phyloP scores from a whole-genome alignment of 108 stramenopile species.

The Cyclotella sp. region DNA sequence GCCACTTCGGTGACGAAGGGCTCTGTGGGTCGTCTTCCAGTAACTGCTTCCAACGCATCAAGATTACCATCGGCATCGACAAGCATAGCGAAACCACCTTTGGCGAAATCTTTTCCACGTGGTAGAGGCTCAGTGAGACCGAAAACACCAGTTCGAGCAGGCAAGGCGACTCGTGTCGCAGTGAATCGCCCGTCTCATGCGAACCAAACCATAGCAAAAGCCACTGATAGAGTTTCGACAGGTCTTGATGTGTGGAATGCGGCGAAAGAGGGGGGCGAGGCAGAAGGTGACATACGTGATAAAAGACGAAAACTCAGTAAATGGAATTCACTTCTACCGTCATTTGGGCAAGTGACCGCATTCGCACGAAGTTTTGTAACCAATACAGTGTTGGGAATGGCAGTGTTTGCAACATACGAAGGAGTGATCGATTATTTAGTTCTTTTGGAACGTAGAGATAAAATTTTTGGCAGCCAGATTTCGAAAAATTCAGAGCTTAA shows the following conservation, averaged over 20 bases:
- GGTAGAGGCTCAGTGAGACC: constrained; percentile 2
- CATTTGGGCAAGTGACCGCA: constrained; percentile 4
- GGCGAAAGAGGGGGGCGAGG: constrained; percentile 20
- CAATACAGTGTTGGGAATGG: constrained; percentile 73
- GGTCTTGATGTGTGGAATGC: constrained; percentile 62
- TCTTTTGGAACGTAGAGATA: neutral
- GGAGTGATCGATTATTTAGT: constrained; percentile 43
- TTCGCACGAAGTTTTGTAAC: constrained; percentile 36
- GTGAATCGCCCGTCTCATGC: neutral
- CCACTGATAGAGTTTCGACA: constrained; percentile 67
- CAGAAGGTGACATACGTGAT: neutral
- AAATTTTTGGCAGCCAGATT: neutral
- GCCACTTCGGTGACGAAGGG: constrained; percentile 1
- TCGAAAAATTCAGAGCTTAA: constrained; percentile 6
- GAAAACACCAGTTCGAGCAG: neutral
- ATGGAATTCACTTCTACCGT: neutral
- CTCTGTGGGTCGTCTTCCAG: constrained; percentile 22
- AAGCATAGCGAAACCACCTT: neutral
- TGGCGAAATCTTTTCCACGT: neutral
- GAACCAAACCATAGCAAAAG: constrained; percentile 54
- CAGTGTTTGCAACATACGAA: constrained; percentile 72
- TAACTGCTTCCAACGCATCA: constrained; percentile 10
- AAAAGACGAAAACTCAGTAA: neutral
- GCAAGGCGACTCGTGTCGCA: neutral
- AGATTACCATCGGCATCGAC: neutral